phyloP scores from a whole-genome alignment of 2,329 filamentous ascomycete species.

The Aspergillus pseudotamarii region DNA sequence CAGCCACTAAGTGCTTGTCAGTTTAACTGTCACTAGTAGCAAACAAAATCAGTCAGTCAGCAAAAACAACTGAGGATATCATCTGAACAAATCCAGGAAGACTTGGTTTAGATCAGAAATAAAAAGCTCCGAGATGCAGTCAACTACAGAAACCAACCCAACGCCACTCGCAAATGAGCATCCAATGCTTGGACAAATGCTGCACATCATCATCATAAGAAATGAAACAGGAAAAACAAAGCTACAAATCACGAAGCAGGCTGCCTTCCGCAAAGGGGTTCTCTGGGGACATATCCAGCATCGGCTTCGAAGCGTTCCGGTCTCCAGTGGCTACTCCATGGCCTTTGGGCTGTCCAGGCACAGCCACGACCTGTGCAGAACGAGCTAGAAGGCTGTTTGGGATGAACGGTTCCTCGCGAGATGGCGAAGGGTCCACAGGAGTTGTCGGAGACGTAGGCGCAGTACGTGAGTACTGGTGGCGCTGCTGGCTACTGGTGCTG shows the following conservation, averaged over 20 bases:
- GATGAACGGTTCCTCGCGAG: constrained; percentile 31
- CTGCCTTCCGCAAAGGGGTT: constrained; percentile 51
- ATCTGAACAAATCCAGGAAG: neutral
- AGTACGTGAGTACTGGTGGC: constrained; percentile 10
- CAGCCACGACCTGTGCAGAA: constrained; percentile 19
- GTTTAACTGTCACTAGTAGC: neutral
- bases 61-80: neutral
- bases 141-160: neutral
- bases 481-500: constrained; percentile 26
- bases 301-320: constrained; percentile 41
- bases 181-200: neutral
- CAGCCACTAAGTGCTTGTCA: neutral
- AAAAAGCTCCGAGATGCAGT: neutral
- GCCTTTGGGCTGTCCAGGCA: constrained; percentile 29
- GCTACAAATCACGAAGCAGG: constrained; percentile 32
- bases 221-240: neutral
- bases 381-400: constrained; percentile 43
- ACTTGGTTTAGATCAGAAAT: neutral
- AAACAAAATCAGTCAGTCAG: neutral
- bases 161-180: neutral
- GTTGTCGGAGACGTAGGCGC: constrained; percentile 16
- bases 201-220: neutral
- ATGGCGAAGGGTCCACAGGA: constrained; percentile 10
- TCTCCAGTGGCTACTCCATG: constrained; percentile 46
- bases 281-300: constrained; percentile 46